phyloP scores from a whole-genome alignment of 1,284 basidiomycete species.

The Sporisorium iseilematis-ciliati region DNA sequence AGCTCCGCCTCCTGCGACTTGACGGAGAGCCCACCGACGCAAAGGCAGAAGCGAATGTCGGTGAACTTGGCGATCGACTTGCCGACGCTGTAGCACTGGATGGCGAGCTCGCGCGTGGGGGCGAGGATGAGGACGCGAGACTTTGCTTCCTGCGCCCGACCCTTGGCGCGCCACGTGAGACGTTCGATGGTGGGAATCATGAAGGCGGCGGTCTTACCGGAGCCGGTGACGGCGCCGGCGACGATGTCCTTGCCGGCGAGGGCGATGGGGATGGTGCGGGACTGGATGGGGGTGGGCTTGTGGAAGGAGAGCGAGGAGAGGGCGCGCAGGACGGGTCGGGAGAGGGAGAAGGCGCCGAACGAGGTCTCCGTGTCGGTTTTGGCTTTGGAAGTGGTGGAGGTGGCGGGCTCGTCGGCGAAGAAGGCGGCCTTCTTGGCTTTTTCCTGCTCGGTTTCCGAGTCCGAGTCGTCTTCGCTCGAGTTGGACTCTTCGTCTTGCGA shows the following conservation, averaged over 20 bases:
- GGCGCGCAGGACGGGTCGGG: slow-evolving; percentile 87
- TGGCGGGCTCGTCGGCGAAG: slow-evolving; percentile 58
- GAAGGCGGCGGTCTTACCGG: slow-evolving; percentile 99
- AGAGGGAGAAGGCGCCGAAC: slow-evolving; percentile 87
- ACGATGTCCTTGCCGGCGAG: slow-evolving; percentile 95
- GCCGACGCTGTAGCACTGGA: slow-evolving; percentile 95
- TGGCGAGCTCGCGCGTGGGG: slow-evolving; percentile 95
- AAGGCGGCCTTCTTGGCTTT: slow-evolving; percentile 66
- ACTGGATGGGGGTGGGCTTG: slow-evolving; percentile 93
- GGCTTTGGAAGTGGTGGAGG: slow-evolving; percentile 16
- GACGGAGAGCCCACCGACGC: slow-evolving; percentile 91
- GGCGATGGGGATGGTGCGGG: slow-evolving; percentile 98
- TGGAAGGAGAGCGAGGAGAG: slow-evolving; percentile 83
- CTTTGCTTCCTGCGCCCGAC: slow-evolving; percentile 90
- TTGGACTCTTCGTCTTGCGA: slow-evolving; percentile 28
- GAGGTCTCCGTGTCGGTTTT: slow-evolving; percentile 68
- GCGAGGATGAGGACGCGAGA: slow-evolving; percentile 93
- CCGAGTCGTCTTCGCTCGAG: slow-evolving; percentile 46
- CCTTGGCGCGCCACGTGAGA: slow-evolving; percentile 84
- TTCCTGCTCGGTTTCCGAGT: slow-evolving; percentile 54
- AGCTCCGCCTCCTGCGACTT: slow-evolving; percentile 97
- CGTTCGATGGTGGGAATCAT: slow-evolving; percentile 98
- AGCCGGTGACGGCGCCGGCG: slow-evolving; percentile 93
- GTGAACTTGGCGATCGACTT: slow-evolving; percentile 89
- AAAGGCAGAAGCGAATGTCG: slow-evolving; percentile 92